phyloP scores from a whole-genome alignment of 2,329 filamentous ascomycete genomes.

The Didymella keratinophila region DNA sequence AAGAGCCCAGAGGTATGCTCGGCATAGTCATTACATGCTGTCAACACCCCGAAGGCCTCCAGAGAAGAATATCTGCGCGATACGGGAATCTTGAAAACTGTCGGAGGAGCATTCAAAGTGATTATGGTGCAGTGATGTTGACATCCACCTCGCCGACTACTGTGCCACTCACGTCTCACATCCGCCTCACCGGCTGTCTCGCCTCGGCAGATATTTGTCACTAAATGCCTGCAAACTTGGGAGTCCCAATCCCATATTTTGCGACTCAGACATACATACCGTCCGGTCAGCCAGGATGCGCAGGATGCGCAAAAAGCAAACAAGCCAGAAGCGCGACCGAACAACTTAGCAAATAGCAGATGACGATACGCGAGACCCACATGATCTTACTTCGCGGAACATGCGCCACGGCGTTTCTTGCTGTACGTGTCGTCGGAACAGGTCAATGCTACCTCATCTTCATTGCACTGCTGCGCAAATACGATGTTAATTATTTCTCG shows the following conservation, averaged over 20 bases:
- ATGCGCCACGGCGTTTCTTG: conserved; percentile 4
- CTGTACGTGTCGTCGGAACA: background rate
- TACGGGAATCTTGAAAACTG: background rate
- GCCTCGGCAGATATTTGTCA: conserved; percentile 7
- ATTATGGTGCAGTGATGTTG: background rate
- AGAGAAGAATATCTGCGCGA: background rate
- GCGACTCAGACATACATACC: conserved; percentile 7
- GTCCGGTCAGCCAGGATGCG: conserved; percentile 2
- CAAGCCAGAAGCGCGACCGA: conserved; percentile 5
- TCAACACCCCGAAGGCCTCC: background rate
- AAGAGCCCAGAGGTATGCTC: too few relatives aligned
- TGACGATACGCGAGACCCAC: background rate
- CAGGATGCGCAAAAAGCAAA: conserved; percentile 19
- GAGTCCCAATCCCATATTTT: background rate
- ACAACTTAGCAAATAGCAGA: background rate
- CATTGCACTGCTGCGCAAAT: background rate
- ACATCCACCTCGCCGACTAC: conserved; percentile 2
- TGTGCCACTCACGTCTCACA: background rate
- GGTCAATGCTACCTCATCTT: background rate
- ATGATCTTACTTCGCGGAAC: background rate
- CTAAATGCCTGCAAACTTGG: background rate
- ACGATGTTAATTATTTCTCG: background rate
- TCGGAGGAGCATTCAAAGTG: background rate
- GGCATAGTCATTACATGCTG: background rate
- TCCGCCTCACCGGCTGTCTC: conserved; percentile 8